Percentiles rank a stretch among this genome's conserved stretches.
phyloP scores from a whole-genome alignment of 2,329 filamentous ascomycete species.

The Microcyclospora pomicola region DNA sequence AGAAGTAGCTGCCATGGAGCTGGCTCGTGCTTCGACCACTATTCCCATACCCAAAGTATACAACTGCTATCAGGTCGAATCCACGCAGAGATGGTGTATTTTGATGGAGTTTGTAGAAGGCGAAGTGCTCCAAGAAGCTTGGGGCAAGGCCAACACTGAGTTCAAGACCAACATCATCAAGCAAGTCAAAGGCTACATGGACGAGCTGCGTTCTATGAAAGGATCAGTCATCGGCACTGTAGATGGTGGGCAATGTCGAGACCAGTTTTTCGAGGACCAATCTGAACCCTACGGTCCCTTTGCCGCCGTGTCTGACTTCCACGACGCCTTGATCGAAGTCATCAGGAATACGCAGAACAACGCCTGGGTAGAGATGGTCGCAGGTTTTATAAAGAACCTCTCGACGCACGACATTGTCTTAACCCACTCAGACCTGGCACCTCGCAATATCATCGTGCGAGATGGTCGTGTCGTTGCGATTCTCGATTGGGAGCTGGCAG shows the following conservation, averaged over 20 bases:
- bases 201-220: constrained; percentile 2
- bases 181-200: constrained; percentile 2
- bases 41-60: constrained; percentile 4
- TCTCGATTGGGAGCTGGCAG: constrained; percentile 9
- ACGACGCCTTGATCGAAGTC: constrained; percentile 5
- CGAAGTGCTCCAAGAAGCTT: constrained; percentile 3
- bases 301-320: constrained; percentile 6
- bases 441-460: constrained; percentile 9
- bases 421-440: constrained; percentile 9
- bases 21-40: constrained; percentile 1
- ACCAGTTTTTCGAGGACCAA: neutral
- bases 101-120: constrained; percentile 6
- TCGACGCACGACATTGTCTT: constrained; percentile 4
- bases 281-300: constrained; percentile 8
- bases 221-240: neutral
- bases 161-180: constrained; percentile 1
- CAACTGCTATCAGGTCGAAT: constrained; percentile 3
- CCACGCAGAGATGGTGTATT: too few relatives aligned
- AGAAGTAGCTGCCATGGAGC: constrained; percentile 2
- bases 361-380: constrained; percentile 2
- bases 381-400: too few relatives aligned
- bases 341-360: constrained; percentile 1
- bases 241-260: constrained; percentile 1
- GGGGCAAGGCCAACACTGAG: constrained; percentile 2
- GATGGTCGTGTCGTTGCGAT: constrained; percentile 6